Evolutionary conservation across 768 basidiomycete genomes (phyloP).

Genomic region (Tylopilus sp.): DNA sequence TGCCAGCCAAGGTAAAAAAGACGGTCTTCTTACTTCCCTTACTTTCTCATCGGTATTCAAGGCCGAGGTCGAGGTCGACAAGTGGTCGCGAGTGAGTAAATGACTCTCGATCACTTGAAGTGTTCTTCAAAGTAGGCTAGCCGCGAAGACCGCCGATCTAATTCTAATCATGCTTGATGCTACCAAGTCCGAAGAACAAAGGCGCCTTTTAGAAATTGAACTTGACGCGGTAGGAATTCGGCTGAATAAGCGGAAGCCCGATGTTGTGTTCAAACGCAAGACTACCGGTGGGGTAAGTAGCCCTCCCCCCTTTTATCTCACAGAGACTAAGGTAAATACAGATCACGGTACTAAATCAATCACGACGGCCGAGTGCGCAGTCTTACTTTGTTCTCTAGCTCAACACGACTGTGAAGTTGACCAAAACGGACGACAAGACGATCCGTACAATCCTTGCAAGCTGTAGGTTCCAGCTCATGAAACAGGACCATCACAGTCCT

Average conservation of each 20-base stretch:
- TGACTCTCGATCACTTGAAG: background rate
- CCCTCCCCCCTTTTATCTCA: background rate
- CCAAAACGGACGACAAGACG: conserved; percentile 92
- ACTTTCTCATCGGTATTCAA: conserved; percentile 12
- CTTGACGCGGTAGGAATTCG: conserved; percentile 96
- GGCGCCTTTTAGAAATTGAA: conserved; percentile 83
- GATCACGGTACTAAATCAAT: conserved; percentile 58
- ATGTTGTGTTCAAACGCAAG: conserved; percentile 92
- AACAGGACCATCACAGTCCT: conserved; percentile 4
- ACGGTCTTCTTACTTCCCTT: background rate
- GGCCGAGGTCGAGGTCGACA: conserved; percentile 92
- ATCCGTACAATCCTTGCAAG: conserved; percentile 89
- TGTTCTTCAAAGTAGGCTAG: conserved; percentile 31
- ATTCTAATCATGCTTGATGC: conserved; percentile 93
- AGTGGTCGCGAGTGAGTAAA: conserved; percentile 77
- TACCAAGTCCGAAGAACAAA: conserved; percentile 91
- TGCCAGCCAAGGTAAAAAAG: conserved; percentile 63
- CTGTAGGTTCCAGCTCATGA: conserved; percentile 46
- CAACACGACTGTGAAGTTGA: conserved; percentile 90
- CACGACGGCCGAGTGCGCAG: background rate
- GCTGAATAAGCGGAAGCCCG: conserved; percentile 85
- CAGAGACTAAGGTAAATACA: conserved; percentile 24
- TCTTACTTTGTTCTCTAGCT: conserved; percentile 40
- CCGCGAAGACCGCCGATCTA: conserved; percentile 88
- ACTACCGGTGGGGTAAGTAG: conserved; percentile 83